Percentiles rank a stretch among this genome's conserved stretches.
Evolutionary conservation across 2,329 filamentous ascomycete genomes (phyloP).

Genomic region (Sporothrix pseudoabietina): DNA sequence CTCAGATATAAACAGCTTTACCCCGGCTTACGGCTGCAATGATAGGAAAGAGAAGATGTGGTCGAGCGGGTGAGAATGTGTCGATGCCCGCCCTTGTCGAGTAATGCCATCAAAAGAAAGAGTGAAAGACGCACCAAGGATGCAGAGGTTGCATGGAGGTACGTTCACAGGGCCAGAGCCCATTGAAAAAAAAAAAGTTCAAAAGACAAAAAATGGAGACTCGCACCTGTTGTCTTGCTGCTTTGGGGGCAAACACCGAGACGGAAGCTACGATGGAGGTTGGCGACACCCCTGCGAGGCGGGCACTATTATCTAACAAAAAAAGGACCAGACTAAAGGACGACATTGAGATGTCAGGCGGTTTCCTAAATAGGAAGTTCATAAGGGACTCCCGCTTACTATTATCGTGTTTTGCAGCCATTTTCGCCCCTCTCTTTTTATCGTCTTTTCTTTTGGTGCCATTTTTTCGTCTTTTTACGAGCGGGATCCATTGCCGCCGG

Average conservation of each 20-base stretch:
- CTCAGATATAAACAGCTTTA: not conserved
- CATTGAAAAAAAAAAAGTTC: not conserved
- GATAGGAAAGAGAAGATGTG: not conserved
- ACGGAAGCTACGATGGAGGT: conserved; percentile 11
- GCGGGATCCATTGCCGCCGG: not conserved
- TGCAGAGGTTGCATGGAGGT: not conserved
- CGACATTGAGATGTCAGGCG: not conserved
- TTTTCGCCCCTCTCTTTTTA: conserved; percentile 7
- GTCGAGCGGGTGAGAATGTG: not conserved
- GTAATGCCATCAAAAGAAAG: not conserved
- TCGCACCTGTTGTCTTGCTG: conserved; percentile 22
- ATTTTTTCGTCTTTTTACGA: not conserved
- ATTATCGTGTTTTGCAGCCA: not conserved
- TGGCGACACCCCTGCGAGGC: conserved; percentile 14
- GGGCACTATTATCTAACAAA: conserved; percentile 17
- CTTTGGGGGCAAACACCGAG: conserved; percentile 19
- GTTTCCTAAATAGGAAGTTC: conserved; percentile 29
- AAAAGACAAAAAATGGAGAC: conserved; percentile 2
- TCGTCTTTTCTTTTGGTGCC: not conserved
- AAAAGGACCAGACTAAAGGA: not conserved
- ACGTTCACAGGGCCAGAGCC: not conserved
- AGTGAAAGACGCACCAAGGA: not conserved
- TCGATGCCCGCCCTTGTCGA: conserved; percentile 20
- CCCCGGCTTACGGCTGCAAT: not conserved
- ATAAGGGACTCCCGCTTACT: conserved; percentile 3